Percentiles rank a stretch among this genome's conserved stretches.
Evolutionary conservation across 331 rosid genomes (phyloP).

Genomic region (Erythrophleum ivorense): DNA sequence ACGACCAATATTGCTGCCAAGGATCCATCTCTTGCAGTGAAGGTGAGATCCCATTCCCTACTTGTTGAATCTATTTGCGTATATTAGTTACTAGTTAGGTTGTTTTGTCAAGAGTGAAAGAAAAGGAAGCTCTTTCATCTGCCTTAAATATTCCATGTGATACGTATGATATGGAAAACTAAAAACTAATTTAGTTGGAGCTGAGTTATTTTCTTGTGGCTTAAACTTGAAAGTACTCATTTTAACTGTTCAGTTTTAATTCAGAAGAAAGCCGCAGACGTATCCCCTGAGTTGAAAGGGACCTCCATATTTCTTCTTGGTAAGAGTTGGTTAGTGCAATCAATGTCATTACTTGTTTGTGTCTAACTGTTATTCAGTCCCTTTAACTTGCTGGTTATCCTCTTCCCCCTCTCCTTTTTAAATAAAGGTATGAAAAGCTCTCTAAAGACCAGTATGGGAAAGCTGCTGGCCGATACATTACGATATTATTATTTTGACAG

Average conservation of each 20-base stretch:
- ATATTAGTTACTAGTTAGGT: not conserved
- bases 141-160: not conserved
- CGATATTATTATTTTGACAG: conserved; percentile 94
- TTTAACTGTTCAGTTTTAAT: conserved; percentile 61
- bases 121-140: not conserved
- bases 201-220: conserved; percentile 30
- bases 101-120: not conserved
- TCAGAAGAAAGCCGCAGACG: conserved; percentile 82
- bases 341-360: conserved; percentile 12
- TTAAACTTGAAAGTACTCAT: conserved; percentile 57
- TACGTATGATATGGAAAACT: not conserved
- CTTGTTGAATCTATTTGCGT: not conserved
- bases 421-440: conserved; percentile 74
- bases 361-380: conserved; percentile 14
- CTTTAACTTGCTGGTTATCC: not conserved
- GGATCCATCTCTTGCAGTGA: conserved; percentile 57
- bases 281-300: conserved; percentile 76
- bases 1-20: conserved; percentile 47
- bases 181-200: not conserved
- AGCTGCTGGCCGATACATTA: conserved; percentile 71
- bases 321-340: conserved; percentile 45
- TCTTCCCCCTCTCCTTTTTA: not conserved
- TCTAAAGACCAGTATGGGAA: conserved; percentile 69
- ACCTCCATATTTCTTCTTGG: conserved; percentile 89
- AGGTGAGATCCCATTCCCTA: conserved; percentile 60